phyloP scores from a whole-genome alignment of 805 yeast species.

The Scheffersomyces lignosus region DNA sequence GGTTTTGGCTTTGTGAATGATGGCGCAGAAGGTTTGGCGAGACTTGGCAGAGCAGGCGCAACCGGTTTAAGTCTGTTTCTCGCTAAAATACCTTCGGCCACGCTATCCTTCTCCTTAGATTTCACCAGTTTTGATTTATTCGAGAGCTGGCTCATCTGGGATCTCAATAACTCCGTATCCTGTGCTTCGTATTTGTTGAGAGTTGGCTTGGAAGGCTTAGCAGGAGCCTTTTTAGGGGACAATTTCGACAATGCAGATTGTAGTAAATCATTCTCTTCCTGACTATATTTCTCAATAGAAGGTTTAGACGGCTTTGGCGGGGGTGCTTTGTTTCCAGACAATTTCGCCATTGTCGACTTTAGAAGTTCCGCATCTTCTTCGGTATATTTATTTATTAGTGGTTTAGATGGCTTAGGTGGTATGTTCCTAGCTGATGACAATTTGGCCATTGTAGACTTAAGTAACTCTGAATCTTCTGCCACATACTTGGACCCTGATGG shows the following conservation, averaged over 20 bases:
- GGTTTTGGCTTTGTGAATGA: slow-evolving; percentile 5
- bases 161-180: slow-evolving; percentile 22
- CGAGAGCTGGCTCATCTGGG: slow-evolving; percentile 26
- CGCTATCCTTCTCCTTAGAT: slow-evolving; percentile 6
- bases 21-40: no score
- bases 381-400: slow-evolving; percentile 10
- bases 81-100: slow-evolving; percentile 16
- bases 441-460: slow-evolving; percentile 1
- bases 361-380: slow-evolving; percentile 17
- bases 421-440: slow-evolving; percentile 4
- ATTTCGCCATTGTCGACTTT: slow-evolving; percentile 12
- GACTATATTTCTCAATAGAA: slow-evolving; percentile 11
- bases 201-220: slow-evolving; percentile 13
- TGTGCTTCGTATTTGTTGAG: slow-evolving; percentile 17
- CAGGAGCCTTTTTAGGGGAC: slow-evolving; percentile 9
- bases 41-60: neutral
- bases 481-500: neutral
- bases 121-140: slow-evolving; percentile 4
- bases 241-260: slow-evolving; percentile 12
- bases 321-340: slow-evolving; percentile 7
- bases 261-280: slow-evolving; percentile 18
- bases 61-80: slow-evolving; percentile 15
- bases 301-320: slow-evolving; percentile 13
- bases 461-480: slow-evolving; percentile 5
- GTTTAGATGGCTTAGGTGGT: slow-evolving; percentile 20